Conservation (phyloP, 1,284 basidiomycete genomes). For the Sphagnurus paluster region DNA sequence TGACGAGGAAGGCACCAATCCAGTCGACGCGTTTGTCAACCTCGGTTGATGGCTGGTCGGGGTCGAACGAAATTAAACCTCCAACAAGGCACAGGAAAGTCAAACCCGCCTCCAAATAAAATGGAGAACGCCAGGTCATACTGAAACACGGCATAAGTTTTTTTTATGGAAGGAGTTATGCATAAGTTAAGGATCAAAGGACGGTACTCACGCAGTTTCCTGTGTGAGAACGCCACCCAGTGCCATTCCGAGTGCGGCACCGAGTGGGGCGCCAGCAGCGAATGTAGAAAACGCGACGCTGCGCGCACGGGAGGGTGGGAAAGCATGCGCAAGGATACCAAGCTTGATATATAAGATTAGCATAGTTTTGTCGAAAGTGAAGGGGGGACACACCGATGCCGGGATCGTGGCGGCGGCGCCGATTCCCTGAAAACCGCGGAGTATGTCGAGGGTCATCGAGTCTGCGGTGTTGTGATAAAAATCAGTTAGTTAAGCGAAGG, state of each 20-base stretch:
- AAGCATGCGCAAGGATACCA: slow-evolving; percentile 76
- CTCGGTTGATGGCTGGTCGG: slow-evolving; percentile 46
- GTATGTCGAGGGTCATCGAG: slow-evolving; percentile 56
- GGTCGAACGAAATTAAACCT: slow-evolving; percentile 55
- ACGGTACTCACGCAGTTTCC: slow-evolving; percentile 47
- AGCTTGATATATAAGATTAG: slow-evolving; percentile 40
- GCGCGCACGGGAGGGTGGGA: slow-evolving; percentile 66
- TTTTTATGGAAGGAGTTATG: neutral
- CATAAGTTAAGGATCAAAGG: too few species aligned
- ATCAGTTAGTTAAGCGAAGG: neutral
- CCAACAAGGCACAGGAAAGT: slow-evolving; percentile 49
- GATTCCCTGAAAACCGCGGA: slow-evolving; percentile 71
- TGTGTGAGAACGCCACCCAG: slow-evolving; percentile 75
- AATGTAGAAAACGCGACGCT: slow-evolving; percentile 33
- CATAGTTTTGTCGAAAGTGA: neutral
- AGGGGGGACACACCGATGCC: slow-evolving; percentile 53
- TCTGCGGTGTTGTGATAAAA: slow-evolving; percentile 32
- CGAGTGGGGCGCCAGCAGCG: slow-evolving; percentile 30
- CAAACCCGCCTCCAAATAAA: slow-evolving; percentile 51
- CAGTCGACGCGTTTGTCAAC: slow-evolving; percentile 74
- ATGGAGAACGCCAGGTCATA: slow-evolving; percentile 61
- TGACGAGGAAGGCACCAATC: slow-evolving; percentile 77
- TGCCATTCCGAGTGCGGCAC: slow-evolving; percentile 59
- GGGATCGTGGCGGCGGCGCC: slow-evolving; percentile 72
- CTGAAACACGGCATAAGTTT: slow-evolving; percentile 3